phyloP scores from a whole-genome alignment of 2,329 filamentous ascomycete species.

The Penicillium sp. region DNA sequence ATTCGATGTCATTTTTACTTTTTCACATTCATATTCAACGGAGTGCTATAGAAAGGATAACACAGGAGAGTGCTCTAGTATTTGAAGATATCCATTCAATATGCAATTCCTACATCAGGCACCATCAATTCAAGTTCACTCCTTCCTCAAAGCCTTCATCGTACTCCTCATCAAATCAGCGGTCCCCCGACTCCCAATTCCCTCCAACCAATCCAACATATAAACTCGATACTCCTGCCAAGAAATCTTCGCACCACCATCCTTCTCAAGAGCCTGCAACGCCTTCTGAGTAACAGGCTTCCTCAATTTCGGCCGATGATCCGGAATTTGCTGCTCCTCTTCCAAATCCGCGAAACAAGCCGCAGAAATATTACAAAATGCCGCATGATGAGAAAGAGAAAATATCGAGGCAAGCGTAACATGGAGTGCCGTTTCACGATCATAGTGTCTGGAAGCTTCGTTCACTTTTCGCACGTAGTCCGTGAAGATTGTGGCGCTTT shows the following conservation, averaged over 20 bases:
- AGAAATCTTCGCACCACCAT: constrained; percentile 67
- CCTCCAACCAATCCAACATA: constrained; percentile 71
- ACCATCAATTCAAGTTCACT: too few relatives aligned
- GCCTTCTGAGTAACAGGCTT: constrained; percentile 71
- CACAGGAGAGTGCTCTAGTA: too few relatives aligned
- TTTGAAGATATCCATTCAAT: too few relatives aligned
- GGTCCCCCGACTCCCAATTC: constrained; percentile 67
- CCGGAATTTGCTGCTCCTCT: constrained; percentile 42
- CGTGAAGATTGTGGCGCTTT: constrained; percentile 50
- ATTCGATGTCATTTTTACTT: too few relatives aligned
- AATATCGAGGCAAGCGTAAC: constrained; percentile 48
- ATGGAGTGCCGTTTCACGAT: constrained; percentile 35
- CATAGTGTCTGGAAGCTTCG: constrained; percentile 35
- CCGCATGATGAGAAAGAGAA: constrained; percentile 53
- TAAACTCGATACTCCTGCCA: constrained; percentile 77
- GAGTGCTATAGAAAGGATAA: too few relatives aligned
- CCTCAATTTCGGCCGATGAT: constrained; percentile 30
- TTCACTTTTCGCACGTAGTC: constrained; percentile 47
- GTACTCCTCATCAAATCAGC: constrained; percentile 77
- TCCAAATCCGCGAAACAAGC: constrained; percentile 54
- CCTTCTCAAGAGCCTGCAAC: constrained; percentile 64
- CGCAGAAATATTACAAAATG: constrained; percentile 51
- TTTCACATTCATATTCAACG: too few relatives aligned
- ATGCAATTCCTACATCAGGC: too few relatives aligned
- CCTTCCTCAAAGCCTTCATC: constrained; percentile 72